Evolutionary conservation across 225 moss, liverwort and hornwort species (phyloP).

Genomic region (Neckera pumila): DNA sequence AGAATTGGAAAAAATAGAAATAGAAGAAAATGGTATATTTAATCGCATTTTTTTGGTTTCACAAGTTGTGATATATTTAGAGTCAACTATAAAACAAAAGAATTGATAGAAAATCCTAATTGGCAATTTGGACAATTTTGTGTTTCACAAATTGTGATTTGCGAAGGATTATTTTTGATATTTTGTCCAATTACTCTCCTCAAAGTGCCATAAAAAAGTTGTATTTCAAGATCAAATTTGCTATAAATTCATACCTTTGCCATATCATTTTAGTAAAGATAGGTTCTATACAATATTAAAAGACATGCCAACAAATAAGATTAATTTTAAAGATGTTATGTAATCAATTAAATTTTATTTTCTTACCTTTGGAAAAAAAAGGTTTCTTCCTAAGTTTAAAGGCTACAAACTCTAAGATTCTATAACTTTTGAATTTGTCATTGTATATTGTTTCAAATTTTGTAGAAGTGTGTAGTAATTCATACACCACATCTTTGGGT

Average conservation of each 20-base stretch:
- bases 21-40: background rate
- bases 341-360: background rate
- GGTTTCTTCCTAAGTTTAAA: background rate
- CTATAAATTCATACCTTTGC: background rate
- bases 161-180: background rate
- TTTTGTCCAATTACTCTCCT: background rate
- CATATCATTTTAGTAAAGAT: background rate
- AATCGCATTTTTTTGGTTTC: background rate
- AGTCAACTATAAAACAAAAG: background rate
- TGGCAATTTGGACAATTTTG: background rate
- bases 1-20: background rate
- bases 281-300: background rate
- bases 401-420: background rate
- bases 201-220: background rate
- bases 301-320: background rate
- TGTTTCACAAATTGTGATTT: background rate
- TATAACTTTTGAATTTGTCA: background rate
- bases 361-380: background rate
- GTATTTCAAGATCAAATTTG: rapidly evolving
- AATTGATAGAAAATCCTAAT: background rate
- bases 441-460: background rate
- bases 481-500: background rate
- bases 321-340: background rate
- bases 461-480: background rate
- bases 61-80: background rate